A percentile compares a stretch with the other conserved stretches of the same genome.
Evolutionary conservation across 148 eudicot genomes (phyloP).

Genomic region (Drosera capensis): DNA sequence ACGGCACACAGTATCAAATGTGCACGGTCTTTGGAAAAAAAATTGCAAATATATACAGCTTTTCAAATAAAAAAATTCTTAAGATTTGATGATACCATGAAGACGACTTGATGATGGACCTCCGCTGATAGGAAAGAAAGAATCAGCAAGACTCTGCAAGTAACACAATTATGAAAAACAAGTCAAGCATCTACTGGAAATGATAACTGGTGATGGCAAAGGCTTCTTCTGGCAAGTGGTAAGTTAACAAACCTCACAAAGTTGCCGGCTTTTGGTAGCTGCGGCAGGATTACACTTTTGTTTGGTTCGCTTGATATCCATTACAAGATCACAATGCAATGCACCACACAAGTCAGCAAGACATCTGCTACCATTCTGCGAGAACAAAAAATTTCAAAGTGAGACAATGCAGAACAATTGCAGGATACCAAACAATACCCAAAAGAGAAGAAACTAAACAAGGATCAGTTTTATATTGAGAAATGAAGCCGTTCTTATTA

Average conservation of each 20-base stretch:
- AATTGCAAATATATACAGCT: no score
- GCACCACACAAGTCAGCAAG: slow-evolving; percentile 86
- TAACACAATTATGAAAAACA: slow-evolving; percentile 1
- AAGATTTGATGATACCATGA: no score
- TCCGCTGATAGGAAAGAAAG: slow-evolving; percentile 57
- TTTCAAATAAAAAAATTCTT: no score
- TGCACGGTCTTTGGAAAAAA: background rate
- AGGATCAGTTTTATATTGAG: no score
- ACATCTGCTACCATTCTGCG: slow-evolving; percentile 58
- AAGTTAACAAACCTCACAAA: slow-evolving; percentile 59
- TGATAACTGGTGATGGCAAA: background rate
- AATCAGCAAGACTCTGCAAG: slow-evolving; percentile 59
- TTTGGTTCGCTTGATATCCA: slow-evolving; percentile 33
- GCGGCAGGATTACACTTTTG: slow-evolving; percentile 87
- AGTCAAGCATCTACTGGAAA: background rate
- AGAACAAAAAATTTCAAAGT: slow-evolving; percentile 1
- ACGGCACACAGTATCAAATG: no score
- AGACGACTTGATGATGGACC: slow-evolving; percentile 74
- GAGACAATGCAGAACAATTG: background rate
- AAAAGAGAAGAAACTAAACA: no score
- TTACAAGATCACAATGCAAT: slow-evolving; percentile 68
- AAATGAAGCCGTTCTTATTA: no score
- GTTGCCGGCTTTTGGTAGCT: slow-evolving; percentile 50
- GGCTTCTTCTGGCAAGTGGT: no score
- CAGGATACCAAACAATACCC: no score